Evolutionary conservation across 2,329 filamentous ascomycete genomes (phyloP).

Genomic region (Fusarium sp.): DNA sequence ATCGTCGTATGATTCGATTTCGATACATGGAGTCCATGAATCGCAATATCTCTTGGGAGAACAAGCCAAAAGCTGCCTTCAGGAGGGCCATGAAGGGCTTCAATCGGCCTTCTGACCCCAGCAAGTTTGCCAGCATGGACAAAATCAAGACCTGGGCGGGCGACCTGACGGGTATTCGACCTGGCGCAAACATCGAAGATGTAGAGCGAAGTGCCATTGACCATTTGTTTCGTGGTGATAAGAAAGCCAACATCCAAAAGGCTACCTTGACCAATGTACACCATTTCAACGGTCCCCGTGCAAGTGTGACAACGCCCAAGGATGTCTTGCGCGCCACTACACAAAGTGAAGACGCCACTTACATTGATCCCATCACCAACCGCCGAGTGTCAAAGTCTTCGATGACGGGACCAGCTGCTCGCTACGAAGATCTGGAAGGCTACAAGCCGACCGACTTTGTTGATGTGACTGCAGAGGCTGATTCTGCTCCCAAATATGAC

Average conservation of each 20-base stretch:
- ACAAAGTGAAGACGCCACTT: constrained; percentile 26
- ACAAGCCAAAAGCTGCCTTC: constrained; percentile 56
- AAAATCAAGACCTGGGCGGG: constrained; percentile 56
- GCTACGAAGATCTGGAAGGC: constrained; percentile 54
- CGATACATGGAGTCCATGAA: constrained; percentile 63
- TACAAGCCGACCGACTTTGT: constrained; percentile 54
- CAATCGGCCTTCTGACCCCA: constrained; percentile 56
- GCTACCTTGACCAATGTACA: constrained; percentile 54
- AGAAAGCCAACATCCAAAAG: constrained; percentile 50
- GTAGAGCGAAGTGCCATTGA: constrained; percentile 62
- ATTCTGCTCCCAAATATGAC: constrained; percentile 51
- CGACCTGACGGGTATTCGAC: constrained; percentile 56
- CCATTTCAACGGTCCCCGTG: constrained; percentile 48
- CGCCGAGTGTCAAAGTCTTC: constrained; percentile 59
- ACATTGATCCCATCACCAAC: constrained; percentile 73
- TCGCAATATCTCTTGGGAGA: constrained; percentile 64
- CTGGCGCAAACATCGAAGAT: constrained; percentile 61
- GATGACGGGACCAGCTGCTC: constrained; percentile 38
- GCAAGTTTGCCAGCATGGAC: constrained; percentile 56
- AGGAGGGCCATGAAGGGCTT: constrained; percentile 59
- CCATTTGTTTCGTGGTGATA: constrained; percentile 58
- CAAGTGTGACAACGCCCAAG: constrained; percentile 41
- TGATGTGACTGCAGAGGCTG: constrained; percentile 36
- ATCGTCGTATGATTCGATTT: constrained; percentile 58
- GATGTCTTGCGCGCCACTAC: constrained; percentile 48